phyloP scores from a whole-genome alignment of 768 basidiomycete genomes.

The Suillus weaverae region DNA sequence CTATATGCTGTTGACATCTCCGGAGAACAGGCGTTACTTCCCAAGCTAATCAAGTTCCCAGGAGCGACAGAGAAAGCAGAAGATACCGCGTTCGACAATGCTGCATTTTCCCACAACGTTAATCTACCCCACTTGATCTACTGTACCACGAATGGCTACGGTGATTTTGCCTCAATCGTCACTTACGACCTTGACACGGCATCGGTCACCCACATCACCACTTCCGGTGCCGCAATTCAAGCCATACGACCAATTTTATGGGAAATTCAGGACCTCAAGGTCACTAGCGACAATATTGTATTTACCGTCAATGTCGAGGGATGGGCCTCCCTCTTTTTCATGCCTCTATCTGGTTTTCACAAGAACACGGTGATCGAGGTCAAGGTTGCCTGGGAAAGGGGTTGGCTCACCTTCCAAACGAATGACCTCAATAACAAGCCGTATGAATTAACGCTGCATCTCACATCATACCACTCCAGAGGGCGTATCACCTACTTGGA shows the following conservation, averaged over 20 bases:
- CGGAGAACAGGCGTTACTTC: constrained; percentile 20
- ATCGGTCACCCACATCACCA: constrained; percentile 38
- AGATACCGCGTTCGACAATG: constrained; percentile 18
- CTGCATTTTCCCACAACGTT: constrained; percentile 35
- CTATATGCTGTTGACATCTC: constrained; percentile 37
- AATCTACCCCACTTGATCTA: constrained; percentile 32
- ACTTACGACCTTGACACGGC: constrained; percentile 32
- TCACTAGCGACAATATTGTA: constrained; percentile 30
- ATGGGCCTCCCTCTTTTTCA: constrained; percentile 31
- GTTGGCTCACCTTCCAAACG: constrained; percentile 29
- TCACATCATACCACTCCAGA: constrained; percentile 33
- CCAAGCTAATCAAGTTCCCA: constrained; percentile 36
- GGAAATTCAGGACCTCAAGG: constrained; percentile 28
- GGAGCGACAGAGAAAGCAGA: constrained; percentile 33
- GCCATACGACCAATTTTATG: constrained; percentile 38
- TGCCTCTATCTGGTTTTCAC: constrained; percentile 31
- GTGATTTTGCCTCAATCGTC: constrained; percentile 39
- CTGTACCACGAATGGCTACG: constrained; percentile 37
- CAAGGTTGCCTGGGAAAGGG: constrained; percentile 31
- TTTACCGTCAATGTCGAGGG: constrained; percentile 42
- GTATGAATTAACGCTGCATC: constrained; percentile 31
- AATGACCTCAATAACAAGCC: constrained; percentile 37
- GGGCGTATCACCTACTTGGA: constrained; percentile 30
- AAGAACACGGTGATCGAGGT: constrained; percentile 33
- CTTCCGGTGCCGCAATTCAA: constrained; percentile 30